Evolutionary conservation across 371 early-diverging fungal species (phyloP), one percentile per base, ranked within the genome.

Genomic region (Chytridium lagenaria): DNA sequence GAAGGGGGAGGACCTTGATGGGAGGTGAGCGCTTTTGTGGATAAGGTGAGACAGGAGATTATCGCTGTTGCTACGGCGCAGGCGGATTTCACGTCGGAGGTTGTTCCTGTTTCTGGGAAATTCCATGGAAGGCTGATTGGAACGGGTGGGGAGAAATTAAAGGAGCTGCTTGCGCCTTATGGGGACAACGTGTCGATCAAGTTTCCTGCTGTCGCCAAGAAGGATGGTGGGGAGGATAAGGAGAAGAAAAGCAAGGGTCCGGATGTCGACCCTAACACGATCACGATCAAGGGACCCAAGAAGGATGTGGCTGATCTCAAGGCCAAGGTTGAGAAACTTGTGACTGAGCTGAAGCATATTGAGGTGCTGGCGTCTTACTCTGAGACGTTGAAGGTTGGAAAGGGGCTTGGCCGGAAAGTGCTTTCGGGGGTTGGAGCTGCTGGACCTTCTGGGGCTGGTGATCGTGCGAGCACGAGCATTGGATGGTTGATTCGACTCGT

Each of bases 51-150:
- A 59, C 87, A 89, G 63, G 94, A 93, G 70, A 79, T 96, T 38
- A 79, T 88, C 49, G 72, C 69, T 7, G 68, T 76, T 28, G 80
- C 80, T 12, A 57, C 71, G 1, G 73, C 79, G 1, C 74, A 74
- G 50, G 88, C 92, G 16, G 93, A 95, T 67, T 90, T 91, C 68
- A 78, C 88, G 10, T 88, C 89, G 68, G 84, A 86, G 67, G 78
- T 80, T 1, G 73, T 92, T 34, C 77, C 77, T 2, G 86, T 96
- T 30, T 93, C 94, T 55, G 71, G 85, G 38, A 86, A 88, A 74
- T 91, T 88, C 79, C 97, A 98, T 79, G 86, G 88, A 1, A 72
- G 84, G n/a, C 82, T 98, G 68, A 89, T 90, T 79, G 92, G 92
- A 0, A 81, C 92, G 52, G 90, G 88, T 59, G 92, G 93, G 23